These are phyloP conservation scores for Fusarium clavum DNA, from an alignment of 2,329 filamentous ascomycete genomes.

Conservation along the genomic window DNA sequence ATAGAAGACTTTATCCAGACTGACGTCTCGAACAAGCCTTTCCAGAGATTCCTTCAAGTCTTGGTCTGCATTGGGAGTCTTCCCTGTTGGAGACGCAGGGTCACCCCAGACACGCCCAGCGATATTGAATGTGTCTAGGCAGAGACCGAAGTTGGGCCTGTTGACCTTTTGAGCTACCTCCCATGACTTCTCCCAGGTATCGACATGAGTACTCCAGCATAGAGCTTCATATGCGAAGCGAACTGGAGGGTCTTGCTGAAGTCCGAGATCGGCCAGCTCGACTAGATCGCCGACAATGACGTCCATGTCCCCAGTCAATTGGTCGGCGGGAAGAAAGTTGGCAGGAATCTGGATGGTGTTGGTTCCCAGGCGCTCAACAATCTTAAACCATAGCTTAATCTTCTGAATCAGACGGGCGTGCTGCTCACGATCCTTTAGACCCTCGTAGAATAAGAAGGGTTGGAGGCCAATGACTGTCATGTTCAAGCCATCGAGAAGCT, in stretches of 20 bases:
- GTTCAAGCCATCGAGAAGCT: neutral
- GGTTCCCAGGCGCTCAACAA: neutral
- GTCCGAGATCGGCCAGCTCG: conserved; percentile 1
- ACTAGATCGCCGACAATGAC: neutral
- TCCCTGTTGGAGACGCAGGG: conserved; percentile 4
- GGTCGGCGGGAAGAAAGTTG: conserved; percentile 17
- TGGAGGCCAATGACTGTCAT: conserved; percentile 10
- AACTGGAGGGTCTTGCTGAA: neutral
- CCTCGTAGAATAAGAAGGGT: conserved; percentile 19
- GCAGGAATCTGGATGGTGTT: conserved; percentile 18
- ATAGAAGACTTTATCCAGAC: neutral
- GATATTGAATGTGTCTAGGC: conserved; percentile 21
- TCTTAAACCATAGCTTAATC: conserved; percentile 13
- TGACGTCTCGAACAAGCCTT: neutral
- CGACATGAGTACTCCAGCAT: conserved; percentile 14
- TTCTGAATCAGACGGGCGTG: neutral
- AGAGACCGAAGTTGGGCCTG: conserved; percentile 7
- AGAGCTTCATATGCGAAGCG: conserved; percentile 8
- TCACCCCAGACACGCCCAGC: conserved; percentile 11
- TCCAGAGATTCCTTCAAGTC: conserved; percentile 4
- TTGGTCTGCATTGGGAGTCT: conserved; percentile 11
- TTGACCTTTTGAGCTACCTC: conserved; percentile 2
- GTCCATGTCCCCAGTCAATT: conserved; percentile 14
- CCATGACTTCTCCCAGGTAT: conserved; percentile 20
- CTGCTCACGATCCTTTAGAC: neutral